Conservation (phyloP, 129 eudicot genomes). For the Artemisia tridentata region DNA sequence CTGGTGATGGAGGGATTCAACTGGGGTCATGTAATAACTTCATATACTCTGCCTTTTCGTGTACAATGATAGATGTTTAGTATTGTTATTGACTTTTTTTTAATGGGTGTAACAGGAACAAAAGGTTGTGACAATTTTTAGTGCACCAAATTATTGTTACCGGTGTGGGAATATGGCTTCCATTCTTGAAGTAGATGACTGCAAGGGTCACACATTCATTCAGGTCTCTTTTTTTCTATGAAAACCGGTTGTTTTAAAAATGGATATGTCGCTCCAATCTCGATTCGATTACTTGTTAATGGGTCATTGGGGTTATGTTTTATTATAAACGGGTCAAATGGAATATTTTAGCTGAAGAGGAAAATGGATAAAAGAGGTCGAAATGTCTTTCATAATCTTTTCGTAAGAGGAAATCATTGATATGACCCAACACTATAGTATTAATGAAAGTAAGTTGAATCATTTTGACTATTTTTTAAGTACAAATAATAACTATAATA, state of each 20-base stretch:
- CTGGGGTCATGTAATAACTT: constrained; percentile 81
- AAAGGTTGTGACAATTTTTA: constrained; percentile 83
- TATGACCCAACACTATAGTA: too few species aligned
- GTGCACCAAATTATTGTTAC: constrained; percentile 91
- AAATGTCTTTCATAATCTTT: not conserved
- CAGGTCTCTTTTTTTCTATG: constrained; percentile 48
- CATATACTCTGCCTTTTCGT: not conserved
- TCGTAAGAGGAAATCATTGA: not conserved
- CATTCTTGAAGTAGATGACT: constrained; percentile 80
- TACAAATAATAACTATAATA: too few species aligned
- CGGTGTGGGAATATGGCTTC: constrained; percentile 96
- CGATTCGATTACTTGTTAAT: not conserved
- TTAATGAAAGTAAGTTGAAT: too few species aligned
- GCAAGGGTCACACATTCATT: constrained; percentile 77
- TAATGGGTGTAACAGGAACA: constrained; percentile 56
- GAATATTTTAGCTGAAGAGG: not conserved
- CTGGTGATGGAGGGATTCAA: constrained; percentile 97
- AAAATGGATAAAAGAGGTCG: not conserved
- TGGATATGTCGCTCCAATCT: not conserved
- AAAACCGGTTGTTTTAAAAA: not conserved
- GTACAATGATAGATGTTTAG: not conserved
- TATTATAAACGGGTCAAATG: not conserved
- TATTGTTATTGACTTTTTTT: not conserved
- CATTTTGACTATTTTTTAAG: too few species aligned
- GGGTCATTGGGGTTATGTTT: not conserved